phyloP scores from a whole-genome alignment of 2,329 filamentous ascomycete species.

The Chaetomiaceae sp. region DNA sequence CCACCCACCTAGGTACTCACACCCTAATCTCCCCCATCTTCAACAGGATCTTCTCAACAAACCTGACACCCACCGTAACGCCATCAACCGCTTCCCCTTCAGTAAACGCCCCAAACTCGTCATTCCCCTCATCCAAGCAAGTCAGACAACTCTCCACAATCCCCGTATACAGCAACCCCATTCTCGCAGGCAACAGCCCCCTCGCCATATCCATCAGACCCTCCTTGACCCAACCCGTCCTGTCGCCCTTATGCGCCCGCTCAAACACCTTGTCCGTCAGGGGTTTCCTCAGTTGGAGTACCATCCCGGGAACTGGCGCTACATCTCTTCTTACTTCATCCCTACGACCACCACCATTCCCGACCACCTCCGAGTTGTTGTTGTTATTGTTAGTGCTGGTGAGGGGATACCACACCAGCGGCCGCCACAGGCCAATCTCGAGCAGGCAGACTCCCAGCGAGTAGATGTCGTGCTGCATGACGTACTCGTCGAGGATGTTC shows the following conservation, averaged over 20 bases:
- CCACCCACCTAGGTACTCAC: no score
- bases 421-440: conserved; percentile 17
- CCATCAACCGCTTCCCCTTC: background rate
- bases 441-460: conserved; percentile 19
- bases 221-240: conserved; percentile 8
- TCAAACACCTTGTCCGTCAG: background rate
- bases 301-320: no score
- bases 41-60: conserved; percentile 4
- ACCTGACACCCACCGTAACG: background rate
- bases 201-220: background rate
- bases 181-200: background rate
- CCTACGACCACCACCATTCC: background rate
- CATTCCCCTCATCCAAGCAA: conserved; percentile 8
- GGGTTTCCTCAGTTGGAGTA: no score
- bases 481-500: background rate
- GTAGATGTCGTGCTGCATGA: conserved; percentile 22
- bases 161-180: conserved; percentile 6
- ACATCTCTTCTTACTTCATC: no score
- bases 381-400: background rate
- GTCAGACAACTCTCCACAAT: conserved; percentile 11
- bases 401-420: conserved; percentile 14
- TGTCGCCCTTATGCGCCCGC: background rate
- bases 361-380: background rate
- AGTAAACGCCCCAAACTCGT: background rate
- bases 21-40: conserved; percentile 1